A percentile compares a stretch with the other conserved stretches of the same genome.
These are phyloP conservation scores for Fusarium palustre DNA, from an alignment of 2,329 filamentous ascomycete genomes.

Conservation along the genomic window DNA sequence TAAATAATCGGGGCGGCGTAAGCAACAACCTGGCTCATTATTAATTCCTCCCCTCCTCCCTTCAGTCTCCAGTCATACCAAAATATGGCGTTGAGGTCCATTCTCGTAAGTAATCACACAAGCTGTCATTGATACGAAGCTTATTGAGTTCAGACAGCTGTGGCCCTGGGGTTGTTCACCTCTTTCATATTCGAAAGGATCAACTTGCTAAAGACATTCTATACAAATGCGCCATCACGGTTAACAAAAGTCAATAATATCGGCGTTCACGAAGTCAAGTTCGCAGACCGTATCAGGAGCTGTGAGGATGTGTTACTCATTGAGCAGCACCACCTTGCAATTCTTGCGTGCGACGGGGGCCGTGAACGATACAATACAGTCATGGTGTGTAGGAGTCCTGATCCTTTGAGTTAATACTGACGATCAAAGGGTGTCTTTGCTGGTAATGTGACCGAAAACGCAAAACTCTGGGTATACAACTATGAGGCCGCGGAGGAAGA, in stretches of 20 bases:
- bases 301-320: slow-evolving; percentile 56
- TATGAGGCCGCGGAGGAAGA: slow-evolving; percentile 46
- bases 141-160: slow-evolving; percentile 3
- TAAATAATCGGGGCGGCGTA: background rate
- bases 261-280: slow-evolving; percentile 49
- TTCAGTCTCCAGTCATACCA: background rate
- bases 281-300: slow-evolving; percentile 53
- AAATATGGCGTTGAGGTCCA: slow-evolving; percentile 17
- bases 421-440: slow-evolving; percentile 43
- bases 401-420: background rate
- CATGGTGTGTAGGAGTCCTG: slow-evolving; percentile 48
- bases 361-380: slow-evolving; percentile 57
- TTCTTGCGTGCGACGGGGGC: slow-evolving; percentile 55
- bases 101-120: slow-evolving; percentile 1
- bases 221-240: slow-evolving; percentile 49
- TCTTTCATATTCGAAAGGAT: slow-evolving; percentile 33
- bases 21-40: background rate
- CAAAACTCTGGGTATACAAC: slow-evolving; percentile 53
- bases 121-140: background rate
- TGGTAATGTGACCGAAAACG: slow-evolving; percentile 38
- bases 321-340: slow-evolving; percentile 51
- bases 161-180: slow-evolving; percentile 17
- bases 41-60: background rate
- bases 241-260: slow-evolving; percentile 47
- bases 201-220: slow-evolving; percentile 38